Base-by-base conservation (phyloP, 805 yeast species). In the Lachancea fermentati region DNA sequence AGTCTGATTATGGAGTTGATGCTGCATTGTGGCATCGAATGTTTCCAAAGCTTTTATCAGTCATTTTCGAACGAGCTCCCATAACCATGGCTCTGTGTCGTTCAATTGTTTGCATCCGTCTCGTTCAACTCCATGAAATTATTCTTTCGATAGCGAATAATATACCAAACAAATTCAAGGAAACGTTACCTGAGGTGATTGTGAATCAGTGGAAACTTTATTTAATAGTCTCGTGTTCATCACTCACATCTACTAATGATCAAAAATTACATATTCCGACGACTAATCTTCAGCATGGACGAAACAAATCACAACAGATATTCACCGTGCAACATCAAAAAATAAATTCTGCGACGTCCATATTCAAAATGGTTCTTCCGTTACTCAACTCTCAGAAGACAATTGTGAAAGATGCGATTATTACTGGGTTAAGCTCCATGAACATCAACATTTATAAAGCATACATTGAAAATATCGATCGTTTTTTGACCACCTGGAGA, bases 1-100 rank as follows among this genome's bases (percentile, higher is more conserved):
- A 86, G 49, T 84, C 95, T 2, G 95, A 84, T 43, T 85, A 89
- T 54, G 97, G 97, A 1, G 89, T 93, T 7, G 98, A 93, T 63
- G 80, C 95, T 1, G 95, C 97, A 0, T 66, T 93, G n/a, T 93
- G 98, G 98, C 82, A 91, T 52, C 75, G 95, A 45, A 74, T 82
- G 1, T 88, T 85, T 52, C 97, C 97, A 2, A 75, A 73, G 28
- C 65, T 93, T 2, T 63, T 93, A 31, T 78, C 74, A 25, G 69
- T 78, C 1, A 78, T 93, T 44, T 87, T 85, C 45, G 85, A 78
- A 44, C 73, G 72, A 35, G 88, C 95, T 54, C 97, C 98, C 0
- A 81, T 91, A 56, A 91, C 96, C 0, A 87, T 91, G 61, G 98
- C 97, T 0, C 68, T 93, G 42, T 87, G 96, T 47, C 75, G 99